Base-by-base conservation (phyloP, 257 asterid species). In the Fraxinus excelsior region DNA sequence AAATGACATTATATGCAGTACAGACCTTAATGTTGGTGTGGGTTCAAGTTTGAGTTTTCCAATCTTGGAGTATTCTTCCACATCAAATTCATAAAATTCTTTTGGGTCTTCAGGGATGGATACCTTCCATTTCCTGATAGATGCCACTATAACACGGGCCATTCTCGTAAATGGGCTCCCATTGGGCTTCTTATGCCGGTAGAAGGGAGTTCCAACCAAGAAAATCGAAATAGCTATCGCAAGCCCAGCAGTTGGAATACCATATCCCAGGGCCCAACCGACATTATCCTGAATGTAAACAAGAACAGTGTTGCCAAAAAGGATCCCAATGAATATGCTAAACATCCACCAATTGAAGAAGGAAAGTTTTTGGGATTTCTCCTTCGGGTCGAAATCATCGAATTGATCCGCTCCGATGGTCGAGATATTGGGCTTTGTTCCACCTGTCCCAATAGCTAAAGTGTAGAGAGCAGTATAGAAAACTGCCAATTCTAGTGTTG, bases 311-410 rank as follows among this genome's bases (percentile, higher is more conserved):
- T 82, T 82, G 18, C 83, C 86, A 75, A 82, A 79, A 4, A 82
- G 81, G 28, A 76, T 71, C 10, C 86, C 86, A 3, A 69, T 5
- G 49, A 82, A 82, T 31, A 79, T 79, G 68, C 83, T 79, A 44
- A 82, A 82, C 83, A 82, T 71, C 86, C 84, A 81, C 84, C 86
- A 82, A n/a, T 79, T 82, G 76, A 81, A 81, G 82, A 81, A 81
- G 25, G 85, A 82, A 0, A 82, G 85, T 70, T 79, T 82, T 18
- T 78, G 86, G 53, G 74, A 35, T 76, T 83, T 83, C 73, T 82
- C 82, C 74, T 49, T 82, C 0, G 80, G 85, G 77, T 74, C 49
- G 67, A 78, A 78, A 49, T 79, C 83, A 23, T 79, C 85, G 37
- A 82, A 82, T 32, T 78, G 85, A 31, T 78, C 85, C 2, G 85